Base-by-base conservation (phyloP, 768 basidiomycete species). In the Boletus huronensis region DNA sequence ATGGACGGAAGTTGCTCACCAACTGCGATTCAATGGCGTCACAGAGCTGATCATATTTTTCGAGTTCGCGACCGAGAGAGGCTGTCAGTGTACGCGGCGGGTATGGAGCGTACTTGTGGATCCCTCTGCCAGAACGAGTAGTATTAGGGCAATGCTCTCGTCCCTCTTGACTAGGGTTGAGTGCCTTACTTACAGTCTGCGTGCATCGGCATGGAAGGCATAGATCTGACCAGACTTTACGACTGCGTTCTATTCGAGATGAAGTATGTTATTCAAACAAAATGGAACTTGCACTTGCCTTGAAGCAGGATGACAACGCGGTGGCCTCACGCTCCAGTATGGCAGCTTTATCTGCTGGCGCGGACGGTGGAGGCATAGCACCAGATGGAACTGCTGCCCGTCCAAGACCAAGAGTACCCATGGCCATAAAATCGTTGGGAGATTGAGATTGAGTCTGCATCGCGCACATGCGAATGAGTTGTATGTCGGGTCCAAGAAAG, bases 31-130 rank as follows among this genome's bases (percentile, higher is more conserved):
- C 90, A 47, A 93, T 82, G 2, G 83, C 75, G 64, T 93, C 90
- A 62, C 88, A 89, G 5, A 90, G 58, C 61, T 90, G 87, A 63
- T 92, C 88, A 60, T 87, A 92, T 63, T 81, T 85, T 65, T 91
- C 88, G 3, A 90, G 74, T 63, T 90, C 88, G 35, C 81, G 81
- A 16, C 88, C 85, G 32, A 93, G 75, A 17, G 85, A 77, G 3
- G 82, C 74, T 3, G 80, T 83, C 13, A 90, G 65, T 23, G 83
- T 77, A n/a, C 74, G 82, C 10, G 88, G 88, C 25, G 90, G 88
- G 53, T 77, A 69, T 4, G 79, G 77, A 3, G 81, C 79, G 60
- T 84, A 76, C 47, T 78, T 78, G 46, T 79, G 74, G 42, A 90
- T 78, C 11, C 79, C 80, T 41, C 88, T 90, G 52, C 8, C 28